These are phyloP conservation scores for Trametes cingulata DNA, from an alignment of 768 basidiomycete genomes.

Conservation along the genomic window DNA sequence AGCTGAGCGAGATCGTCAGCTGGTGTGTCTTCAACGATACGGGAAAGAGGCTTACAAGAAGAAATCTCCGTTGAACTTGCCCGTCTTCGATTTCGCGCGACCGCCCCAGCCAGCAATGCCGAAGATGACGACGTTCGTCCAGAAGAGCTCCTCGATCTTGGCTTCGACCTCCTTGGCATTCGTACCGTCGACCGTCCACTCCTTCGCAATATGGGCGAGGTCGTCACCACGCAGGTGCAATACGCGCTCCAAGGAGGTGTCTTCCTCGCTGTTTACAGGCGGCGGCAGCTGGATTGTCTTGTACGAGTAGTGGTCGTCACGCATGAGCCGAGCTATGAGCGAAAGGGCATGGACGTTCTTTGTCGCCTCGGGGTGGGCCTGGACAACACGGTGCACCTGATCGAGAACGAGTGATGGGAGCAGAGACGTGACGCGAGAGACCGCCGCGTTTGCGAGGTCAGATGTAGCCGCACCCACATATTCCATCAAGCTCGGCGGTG, in stretches of 20 bases:
- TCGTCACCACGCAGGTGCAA: constrained; percentile 12
- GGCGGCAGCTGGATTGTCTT: constrained; percentile 15
- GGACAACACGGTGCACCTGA: background rate
- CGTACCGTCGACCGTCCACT: constrained; percentile 23
- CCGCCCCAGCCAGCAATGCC: constrained; percentile 55
- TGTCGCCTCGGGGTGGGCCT: background rate
- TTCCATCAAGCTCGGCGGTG: constrained; percentile 8
- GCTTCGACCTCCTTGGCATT: constrained; percentile 38
- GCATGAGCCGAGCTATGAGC: constrained; percentile 15
- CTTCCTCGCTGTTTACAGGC: constrained; percentile 6
- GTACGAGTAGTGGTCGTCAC: constrained; percentile 20
- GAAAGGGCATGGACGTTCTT: constrained; percentile 17
- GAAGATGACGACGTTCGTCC: constrained; percentile 52
- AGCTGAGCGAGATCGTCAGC: constrained; percentile 36
- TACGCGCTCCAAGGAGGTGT: constrained; percentile 16
- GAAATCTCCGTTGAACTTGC: constrained; percentile 54
- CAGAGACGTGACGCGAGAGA: constrained; percentile 9
- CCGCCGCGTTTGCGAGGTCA: constrained; percentile 3
- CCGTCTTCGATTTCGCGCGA: constrained; percentile 28
- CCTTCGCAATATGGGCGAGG: constrained; percentile 11
- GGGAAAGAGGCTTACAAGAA: constrained; percentile 45
- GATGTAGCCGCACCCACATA: constrained; percentile 42
- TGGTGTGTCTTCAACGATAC: constrained; percentile 1
- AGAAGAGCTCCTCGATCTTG: constrained; percentile 67
- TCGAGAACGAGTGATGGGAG: constrained; percentile 13